These are phyloP conservation scores for Jackrogersella multiformis DNA, from an alignment of 495 filamentous ascomycete species.

Conservation along the genomic window DNA sequence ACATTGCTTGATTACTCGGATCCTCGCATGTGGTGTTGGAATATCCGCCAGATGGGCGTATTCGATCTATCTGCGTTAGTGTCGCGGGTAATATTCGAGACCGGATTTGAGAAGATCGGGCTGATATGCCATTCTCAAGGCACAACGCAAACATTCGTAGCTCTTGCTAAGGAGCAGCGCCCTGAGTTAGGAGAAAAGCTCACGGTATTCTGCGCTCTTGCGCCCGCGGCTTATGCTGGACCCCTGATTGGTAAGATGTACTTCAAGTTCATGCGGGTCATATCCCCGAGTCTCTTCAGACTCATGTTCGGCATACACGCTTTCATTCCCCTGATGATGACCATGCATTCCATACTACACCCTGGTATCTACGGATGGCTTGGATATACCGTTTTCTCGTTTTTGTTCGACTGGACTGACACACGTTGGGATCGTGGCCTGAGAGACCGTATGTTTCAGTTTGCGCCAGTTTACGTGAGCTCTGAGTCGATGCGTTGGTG, in stretches of 20 bases:
- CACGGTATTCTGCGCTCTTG: slow-evolving; percentile 91
- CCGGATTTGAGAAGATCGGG: slow-evolving; percentile 83
- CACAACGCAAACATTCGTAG: slow-evolving; percentile 89
- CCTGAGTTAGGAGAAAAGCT: slow-evolving; percentile 86
- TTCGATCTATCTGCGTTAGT: slow-evolving; percentile 91
- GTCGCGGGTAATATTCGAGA: slow-evolving; percentile 82
- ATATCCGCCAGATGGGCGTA: slow-evolving; percentile 92
- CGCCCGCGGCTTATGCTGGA: slow-evolving; percentile 91
- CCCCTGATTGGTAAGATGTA: slow-evolving; percentile 87
- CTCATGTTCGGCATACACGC: slow-evolving; percentile 91
- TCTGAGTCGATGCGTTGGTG: slow-evolving; percentile 96
- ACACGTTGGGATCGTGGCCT: slow-evolving; percentile 83
- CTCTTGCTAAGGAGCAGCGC: slow-evolving; percentile 89
- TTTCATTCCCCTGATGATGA: slow-evolving; percentile 96
- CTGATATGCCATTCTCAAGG: slow-evolving; percentile 92
- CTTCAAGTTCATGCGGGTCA: slow-evolving; percentile 89
- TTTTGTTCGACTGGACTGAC: slow-evolving; percentile 92
- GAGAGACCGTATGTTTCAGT: slow-evolving; percentile 87
- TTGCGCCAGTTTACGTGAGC: slow-evolving; percentile 88
- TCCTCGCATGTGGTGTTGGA: slow-evolving; percentile 97
- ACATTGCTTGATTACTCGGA: slow-evolving; percentile 73
- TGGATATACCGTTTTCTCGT: slow-evolving; percentile 90
- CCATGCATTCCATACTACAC: slow-evolving; percentile 73
- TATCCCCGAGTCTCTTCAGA: slow-evolving; percentile 79
- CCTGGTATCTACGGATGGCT: slow-evolving; percentile 79